Evolutionary conservation across 139 green algal genomes (phyloP), one percentile per base, ranked within the genome.

Genomic region (Zygnema cylindricum): DNA sequence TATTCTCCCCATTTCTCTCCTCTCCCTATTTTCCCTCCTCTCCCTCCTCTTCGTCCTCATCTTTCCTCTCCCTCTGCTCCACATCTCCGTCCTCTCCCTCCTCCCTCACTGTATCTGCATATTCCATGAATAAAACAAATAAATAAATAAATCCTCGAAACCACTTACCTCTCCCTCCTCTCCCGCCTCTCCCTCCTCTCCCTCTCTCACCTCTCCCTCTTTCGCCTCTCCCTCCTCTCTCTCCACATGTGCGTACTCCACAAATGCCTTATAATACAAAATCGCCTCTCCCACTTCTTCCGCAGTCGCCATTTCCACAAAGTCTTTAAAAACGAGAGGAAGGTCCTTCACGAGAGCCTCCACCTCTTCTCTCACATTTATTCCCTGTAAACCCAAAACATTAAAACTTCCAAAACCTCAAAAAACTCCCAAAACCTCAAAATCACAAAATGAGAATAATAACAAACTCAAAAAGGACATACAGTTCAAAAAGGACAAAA

Each of bases 211-310:
- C 77, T 71, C 77, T 23, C 16, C 21, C 77, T 21, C 30, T 23
- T 43, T 38, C 38, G 25, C 79, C 11, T 49, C 3, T 23, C 40
- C 79, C 11, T 35, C 71, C 36, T 79, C 16, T n/a, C 16, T 16
- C 11, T 79, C 71, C 3, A 7, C 16, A 79, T 90, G 85, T 40
- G 85, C 85, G 21, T 90, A 90, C 22, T 76, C 23, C 42, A 90
- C 78, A 88, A 90, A 90, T 2, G 78, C 43, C 32, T 42, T 43
- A 43, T 90, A 90, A 78, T 89, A 90, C 1, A 11, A 43, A 7
- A 57, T 30, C 1, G 85, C 85, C 77, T 90, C 36, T 54, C 77
- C 49, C n/a, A 90, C 78, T 38, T 36, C 33, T n/a, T 86, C 41
- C 55, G 2, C 38, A 21, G 1, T 32, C 78, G 81, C 54, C 1